Conservation (phyloP, 306 rosid species). For the Prunus persica region DNA sequence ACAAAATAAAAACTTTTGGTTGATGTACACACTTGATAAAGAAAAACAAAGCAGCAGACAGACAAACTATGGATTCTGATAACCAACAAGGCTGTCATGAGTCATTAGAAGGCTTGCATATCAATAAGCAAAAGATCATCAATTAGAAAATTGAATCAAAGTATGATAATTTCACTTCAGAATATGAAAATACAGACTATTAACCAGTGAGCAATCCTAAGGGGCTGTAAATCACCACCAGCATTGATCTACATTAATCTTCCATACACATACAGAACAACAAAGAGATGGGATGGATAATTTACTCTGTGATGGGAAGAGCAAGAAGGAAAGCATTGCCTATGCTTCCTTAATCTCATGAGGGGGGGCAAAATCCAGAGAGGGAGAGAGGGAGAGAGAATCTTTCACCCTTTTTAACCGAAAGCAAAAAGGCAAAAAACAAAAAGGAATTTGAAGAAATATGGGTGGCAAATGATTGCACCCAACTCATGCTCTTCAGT, state of each 20-base stretch:
- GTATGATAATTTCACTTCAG: not conserved
- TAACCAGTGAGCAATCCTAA: not conserved
- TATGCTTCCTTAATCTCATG: constrained; percentile 85
- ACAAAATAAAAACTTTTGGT: not conserved
- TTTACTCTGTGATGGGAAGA: constrained; percentile 70
- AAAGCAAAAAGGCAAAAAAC: constrained; percentile 35
- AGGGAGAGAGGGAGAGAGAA: constrained; percentile 14
- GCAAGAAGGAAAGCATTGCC: constrained; percentile 85
- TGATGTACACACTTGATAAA: not conserved
- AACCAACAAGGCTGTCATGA: not conserved
- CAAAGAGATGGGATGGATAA: not conserved
- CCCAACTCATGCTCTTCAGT: constrained; percentile 52
- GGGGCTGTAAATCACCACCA: not conserved
- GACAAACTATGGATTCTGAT: not conserved
- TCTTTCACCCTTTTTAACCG: constrained; percentile 36
- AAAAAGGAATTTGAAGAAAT: constrained; percentile 27
- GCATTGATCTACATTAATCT: not conserved
- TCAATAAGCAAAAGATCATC: not conserved
- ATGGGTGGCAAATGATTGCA: constrained; percentile 57
- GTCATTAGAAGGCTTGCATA: not conserved
- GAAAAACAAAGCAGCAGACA: not conserved
- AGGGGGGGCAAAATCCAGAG: constrained; percentile 34
- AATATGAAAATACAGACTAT: constrained; percentile 5
- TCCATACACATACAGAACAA: constrained; percentile 11
- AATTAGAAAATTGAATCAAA: not conserved